A percentile compares a stretch with the other conserved stretches of the same genome.
Conservation (phyloP, 75 land plant species). For the Pseudotsuga menziesii region DNA sequence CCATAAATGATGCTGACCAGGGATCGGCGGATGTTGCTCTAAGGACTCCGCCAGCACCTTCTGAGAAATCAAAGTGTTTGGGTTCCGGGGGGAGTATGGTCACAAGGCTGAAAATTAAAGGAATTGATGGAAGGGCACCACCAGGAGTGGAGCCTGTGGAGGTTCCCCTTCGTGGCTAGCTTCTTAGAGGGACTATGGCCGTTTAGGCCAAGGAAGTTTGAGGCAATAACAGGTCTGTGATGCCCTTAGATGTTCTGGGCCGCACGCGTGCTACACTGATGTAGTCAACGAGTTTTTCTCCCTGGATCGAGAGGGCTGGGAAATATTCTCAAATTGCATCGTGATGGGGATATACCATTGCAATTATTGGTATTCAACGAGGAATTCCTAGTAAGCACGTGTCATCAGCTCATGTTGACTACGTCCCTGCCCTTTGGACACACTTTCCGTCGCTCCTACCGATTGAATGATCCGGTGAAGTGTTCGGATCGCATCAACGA, state of each 20-base stretch:
- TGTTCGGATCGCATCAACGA: slow-evolving; percentile 13
- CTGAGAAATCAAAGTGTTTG: too few relatives aligned
- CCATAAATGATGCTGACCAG: too few relatives aligned
- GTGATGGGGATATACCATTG: slow-evolving; percentile 39
- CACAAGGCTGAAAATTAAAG: too few relatives aligned
- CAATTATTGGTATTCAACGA: slow-evolving; percentile 37
- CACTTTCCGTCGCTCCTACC: slow-evolving; percentile 22
- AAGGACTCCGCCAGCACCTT: too few relatives aligned
- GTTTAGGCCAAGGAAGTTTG: slow-evolving; percentile 63
- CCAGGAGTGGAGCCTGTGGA: background rate
- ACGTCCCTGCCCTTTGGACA: slow-evolving; percentile 30
- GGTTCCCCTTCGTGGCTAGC: slow-evolving; percentile 24
- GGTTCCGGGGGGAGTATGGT: too few relatives aligned
- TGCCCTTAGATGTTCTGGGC: slow-evolving; percentile 85
- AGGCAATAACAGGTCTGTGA: slow-evolving; percentile 80
- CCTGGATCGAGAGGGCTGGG: slow-evolving; percentile 24
- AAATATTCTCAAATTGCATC: slow-evolving; percentile 32
- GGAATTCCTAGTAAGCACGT: slow-evolving; percentile 37
- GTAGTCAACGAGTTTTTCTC: slow-evolving; percentile 34
- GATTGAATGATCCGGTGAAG: slow-evolving; percentile 29
- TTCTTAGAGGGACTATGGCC: slow-evolving; percentile 68
- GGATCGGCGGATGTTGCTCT: too few relatives aligned
- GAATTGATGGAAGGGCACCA: too few relatives aligned
- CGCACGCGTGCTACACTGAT: slow-evolving; percentile 54
- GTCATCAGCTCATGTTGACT: slow-evolving; percentile 30